Conservation (phyloP, 352 stramenopile species). For the Globisporangium middletonii region DNA sequence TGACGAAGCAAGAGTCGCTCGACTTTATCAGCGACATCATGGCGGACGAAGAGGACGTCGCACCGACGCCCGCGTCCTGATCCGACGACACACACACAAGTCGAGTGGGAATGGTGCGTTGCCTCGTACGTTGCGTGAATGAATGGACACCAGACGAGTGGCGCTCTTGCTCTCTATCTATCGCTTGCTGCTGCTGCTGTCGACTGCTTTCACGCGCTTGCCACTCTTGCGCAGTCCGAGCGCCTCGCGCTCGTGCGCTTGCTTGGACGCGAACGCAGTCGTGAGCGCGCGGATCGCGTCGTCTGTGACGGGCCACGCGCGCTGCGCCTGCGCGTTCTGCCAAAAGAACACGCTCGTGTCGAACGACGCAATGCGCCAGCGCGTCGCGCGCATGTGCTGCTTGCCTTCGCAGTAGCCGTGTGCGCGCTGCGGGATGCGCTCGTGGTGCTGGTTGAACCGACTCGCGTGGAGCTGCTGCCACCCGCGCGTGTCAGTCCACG, state of each 20-base stretch:
- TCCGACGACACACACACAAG: too few relatives aligned
- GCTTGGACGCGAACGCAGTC: slow-evolving; percentile 73
- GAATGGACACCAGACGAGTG: too few relatives aligned
- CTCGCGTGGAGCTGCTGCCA: slow-evolving; percentile 79
- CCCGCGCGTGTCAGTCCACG: slow-evolving; percentile 81
- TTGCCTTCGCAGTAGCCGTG: slow-evolving; percentile 91
- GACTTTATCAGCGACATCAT: slow-evolving; percentile 95
- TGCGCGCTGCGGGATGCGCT: slow-evolving; percentile 77
- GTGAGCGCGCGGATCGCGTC: slow-evolving; percentile 42
- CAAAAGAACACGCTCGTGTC: slow-evolving; percentile 96
- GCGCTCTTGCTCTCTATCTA: too few relatives aligned
- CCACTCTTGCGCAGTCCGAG: slow-evolving; percentile 66
- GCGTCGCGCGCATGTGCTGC: slow-evolving; percentile 85
- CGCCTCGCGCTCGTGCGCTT: slow-evolving; percentile 59
- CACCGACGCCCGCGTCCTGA: too few relatives aligned
- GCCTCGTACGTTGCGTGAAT: too few relatives aligned
- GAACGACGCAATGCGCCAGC: slow-evolving; percentile 90
- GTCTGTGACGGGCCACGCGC: slow-evolving; percentile 65
- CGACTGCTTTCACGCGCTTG: slow-evolving; percentile 49
- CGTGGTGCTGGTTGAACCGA: slow-evolving; percentile 64
- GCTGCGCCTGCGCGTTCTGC: slow-evolving; percentile 84
- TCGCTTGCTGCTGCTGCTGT: too few relatives aligned
- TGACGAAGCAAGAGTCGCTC: slow-evolving; percentile 96
- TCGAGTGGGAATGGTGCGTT: too few relatives aligned
- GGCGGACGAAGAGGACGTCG: slow-evolving; percentile 80